phyloP scores from a whole-genome alignment of 2,329 filamentous ascomycete species.

The Daldinia sp. region DNA sequence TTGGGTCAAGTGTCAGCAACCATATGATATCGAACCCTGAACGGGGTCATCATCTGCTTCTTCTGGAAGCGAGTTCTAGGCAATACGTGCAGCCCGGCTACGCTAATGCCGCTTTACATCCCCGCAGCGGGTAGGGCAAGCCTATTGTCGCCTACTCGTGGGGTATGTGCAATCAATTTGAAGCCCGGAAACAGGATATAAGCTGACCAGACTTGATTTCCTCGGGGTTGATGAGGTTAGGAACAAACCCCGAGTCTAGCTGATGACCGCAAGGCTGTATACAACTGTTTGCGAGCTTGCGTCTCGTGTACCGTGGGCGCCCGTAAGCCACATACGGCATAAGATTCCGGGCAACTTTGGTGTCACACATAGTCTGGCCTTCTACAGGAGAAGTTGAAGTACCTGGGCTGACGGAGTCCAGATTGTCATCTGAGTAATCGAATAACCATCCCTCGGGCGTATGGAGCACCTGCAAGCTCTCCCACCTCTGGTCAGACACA shows the following conservation, averaged over 20 bases:
- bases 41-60: slow-evolving; percentile 17
- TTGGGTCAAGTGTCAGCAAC: slow-evolving; percentile 20
- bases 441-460: slow-evolving; percentile 3
- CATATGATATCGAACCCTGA: slow-evolving; percentile 10
- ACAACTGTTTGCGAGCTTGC: slow-evolving; percentile 24
- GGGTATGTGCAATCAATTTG: slow-evolving; percentile 12
- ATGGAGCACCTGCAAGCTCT: slow-evolving; percentile 9
- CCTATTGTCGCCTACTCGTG: slow-evolving; percentile 24
- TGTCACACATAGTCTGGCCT: slow-evolving; percentile 16
- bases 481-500: slow-evolving; percentile 3
- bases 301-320: slow-evolving; percentile 3
- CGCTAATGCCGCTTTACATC: slow-evolving; percentile 37
- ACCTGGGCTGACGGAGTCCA: slow-evolving; percentile 20
- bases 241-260: slow-evolving; percentile 22
- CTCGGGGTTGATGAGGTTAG: slow-evolving; percentile 8
- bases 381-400: background rate
- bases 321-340: slow-evolving; percentile 35
- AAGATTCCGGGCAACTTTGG: slow-evolving; percentile 23
- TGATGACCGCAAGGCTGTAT: slow-evolving; percentile 21
- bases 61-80: slow-evolving; percentile 26
- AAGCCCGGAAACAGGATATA: slow-evolving; percentile 32
- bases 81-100: slow-evolving; percentile 29
- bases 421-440: slow-evolving; percentile 29
- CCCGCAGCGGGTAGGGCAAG: slow-evolving; percentile 33
- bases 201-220: slow-evolving; percentile 27